Evolutionary conservation across 768 basidiomycete genomes (phyloP), one percentile per base, ranked within the genome.

Genomic region (Podaxis sp.): DNA sequence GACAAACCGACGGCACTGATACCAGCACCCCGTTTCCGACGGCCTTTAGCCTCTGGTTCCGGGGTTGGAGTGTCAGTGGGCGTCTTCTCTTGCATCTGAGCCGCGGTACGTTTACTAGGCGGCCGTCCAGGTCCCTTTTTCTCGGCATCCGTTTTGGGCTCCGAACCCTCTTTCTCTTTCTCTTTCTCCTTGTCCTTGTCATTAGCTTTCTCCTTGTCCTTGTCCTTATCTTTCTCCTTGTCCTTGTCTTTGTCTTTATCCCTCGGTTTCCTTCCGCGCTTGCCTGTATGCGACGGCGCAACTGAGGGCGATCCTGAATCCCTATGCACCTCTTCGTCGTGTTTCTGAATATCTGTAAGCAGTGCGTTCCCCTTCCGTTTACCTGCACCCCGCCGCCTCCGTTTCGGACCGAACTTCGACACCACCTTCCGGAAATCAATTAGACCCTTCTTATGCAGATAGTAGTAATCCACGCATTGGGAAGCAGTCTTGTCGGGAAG

Each of bases 401-500:
- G 82, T 63, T 84, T 86, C 0, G 86, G 84, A 13, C 85, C 88
- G 65, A 85, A 83, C 67, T 83, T 84, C 52, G 86, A 77, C 24
- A 93, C 81, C 15, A 90, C 86, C 66, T 87, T 85, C 60, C 91
- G 86, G 76, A 95, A 96, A 75, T 95, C 90, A 70, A 95, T 92
- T 40, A 83, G 75, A 68, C 83, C 84, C 77, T 95, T 94, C 82
- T 98, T 99, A 77, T 95, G 92, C 56, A 96, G 79, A 74, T 99
- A 99, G 75, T 98, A 99, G 75, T 87, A 96, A 54, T 89, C 85
- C 51, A 98, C 91, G 71, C 95, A 97, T 81, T 97, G 91, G 0
- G 88, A 80, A 1, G 92, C 79, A 1, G 92, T 89, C 81, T 97
- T 98, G 80, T 93, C 82, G 4, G 90, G 86, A 12, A 99, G 76